Base-by-base conservation (phyloP, 192 early-diverging fungal genomes). In the Spizellomyces punctatus region DNA sequence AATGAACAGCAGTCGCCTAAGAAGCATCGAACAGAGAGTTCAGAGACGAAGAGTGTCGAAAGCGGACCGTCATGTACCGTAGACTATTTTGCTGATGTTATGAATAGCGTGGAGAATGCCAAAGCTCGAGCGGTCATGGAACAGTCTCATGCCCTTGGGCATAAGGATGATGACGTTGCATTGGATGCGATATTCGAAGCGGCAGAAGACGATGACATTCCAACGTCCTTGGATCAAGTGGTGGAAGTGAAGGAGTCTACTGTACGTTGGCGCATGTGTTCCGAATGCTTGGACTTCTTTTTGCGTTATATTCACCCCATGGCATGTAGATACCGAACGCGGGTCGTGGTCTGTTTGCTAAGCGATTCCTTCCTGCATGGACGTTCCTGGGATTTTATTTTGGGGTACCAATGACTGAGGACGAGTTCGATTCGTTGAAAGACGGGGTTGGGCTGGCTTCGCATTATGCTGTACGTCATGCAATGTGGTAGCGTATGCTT, bases 321-420 rank as follows among this genome's bases (percentile, higher is more conserved):
- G 21, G 22, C 0, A 21, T 16, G 12, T 46, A 80, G 78, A 80
- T 80, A 27, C 67, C 72, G 16, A 82, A 82, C 46, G 62, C 79
- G n/a, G 79, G 79, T 5, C 58, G 73, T 36, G 79, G 79, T 9
- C 21, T 82, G 8, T 80, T 80, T 73, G 79, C 79, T 21, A 80
- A 81, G 61, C 67, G 89, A 3, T 83, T 88, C 60, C 59, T 96
- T 5, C 94, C 94, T 3, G 82, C 78, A 16, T 85, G 86, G 8
- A 91, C 89, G 16, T 88, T 91, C 0, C 73, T 96, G 5, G 95
- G 95, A 2, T 96, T 96, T 69, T 96, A 96, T 69, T 96, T 96
- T 83, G 95, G 95, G 17, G 92, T 96, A 7, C 95, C 95, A 8
- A 96, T 95, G 92, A 94, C 92, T 3, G 95, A 96, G 80, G 92